Evolutionary conservation across 192 early-diverging fungal species (phyloP), one percentile per base, ranked within the genome.

Genomic region (Umbelopsis sp.): DNA sequence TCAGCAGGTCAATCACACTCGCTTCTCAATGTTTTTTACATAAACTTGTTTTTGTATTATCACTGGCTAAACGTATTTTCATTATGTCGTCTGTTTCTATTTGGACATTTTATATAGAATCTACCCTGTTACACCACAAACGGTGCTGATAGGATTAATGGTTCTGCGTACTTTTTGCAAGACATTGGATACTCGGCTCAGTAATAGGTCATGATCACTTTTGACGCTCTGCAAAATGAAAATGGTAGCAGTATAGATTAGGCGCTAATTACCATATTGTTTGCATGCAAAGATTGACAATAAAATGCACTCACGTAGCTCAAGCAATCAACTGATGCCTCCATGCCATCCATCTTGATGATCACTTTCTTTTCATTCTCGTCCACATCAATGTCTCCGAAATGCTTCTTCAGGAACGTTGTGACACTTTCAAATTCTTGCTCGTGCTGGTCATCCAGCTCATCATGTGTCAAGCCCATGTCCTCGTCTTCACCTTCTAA

Each of bases 391-490:
- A 78, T 65, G 17, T 70, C 45, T 0, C 77, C 77, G 56, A 78
- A 78, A 21, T 78, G 68, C 26, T 73, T 73, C 51, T 73, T 44
- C 31, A 78, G 68, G 52, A 78, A 74, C 4, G 52, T 10, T n/a
- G 62, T 45, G 2, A 73, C 45, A 44, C 65, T 70, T n/a, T 65
- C 45, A 44, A 71, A 78, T 41, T 78, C 77, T 41, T 56, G 50
- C 9, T 78, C 68, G 2, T 44, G 1, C 11, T 65, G 45, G 21
- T 31, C 34, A 66, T 71, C 41, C 12, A 52, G 21, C 10, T 70
- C 49, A 14, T 70, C 29, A 43, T 70, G 49, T 21, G 56, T 53
- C 22, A 41, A 41, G 29, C 31, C 49, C 14, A 43, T 54, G 22
- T 70, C 68, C 20, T 52, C 16, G 4, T 21, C 66, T 32, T 74